Conservation (phyloP, 306 rosid species). For the Herpetospermum pedunculosum region DNA sequence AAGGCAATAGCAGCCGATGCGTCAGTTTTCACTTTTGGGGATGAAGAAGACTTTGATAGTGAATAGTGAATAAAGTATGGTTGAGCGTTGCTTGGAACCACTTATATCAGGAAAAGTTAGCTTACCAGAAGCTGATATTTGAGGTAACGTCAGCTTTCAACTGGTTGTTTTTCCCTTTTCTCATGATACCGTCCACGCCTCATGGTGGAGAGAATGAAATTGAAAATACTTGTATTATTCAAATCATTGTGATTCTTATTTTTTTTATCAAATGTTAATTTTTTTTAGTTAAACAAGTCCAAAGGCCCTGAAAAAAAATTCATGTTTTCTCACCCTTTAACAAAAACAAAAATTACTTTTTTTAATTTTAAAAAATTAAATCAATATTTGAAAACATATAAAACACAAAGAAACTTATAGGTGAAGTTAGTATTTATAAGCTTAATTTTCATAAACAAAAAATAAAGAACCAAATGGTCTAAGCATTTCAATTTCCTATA, state of each 20-base stretch:
- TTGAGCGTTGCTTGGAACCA: background rate
- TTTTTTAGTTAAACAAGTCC: too few species aligned
- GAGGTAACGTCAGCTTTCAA: background rate
- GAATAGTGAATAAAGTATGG: slow-evolving; percentile 58
- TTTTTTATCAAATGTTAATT: background rate
- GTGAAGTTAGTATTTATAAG: too few species aligned
- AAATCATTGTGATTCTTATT: background rate
- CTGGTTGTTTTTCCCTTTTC: background rate
- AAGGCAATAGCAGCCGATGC: slow-evolving; percentile 97
- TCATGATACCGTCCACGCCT: background rate
- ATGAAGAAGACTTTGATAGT: slow-evolving; percentile 84
- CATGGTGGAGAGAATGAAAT: background rate
- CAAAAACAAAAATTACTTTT: too few species aligned
- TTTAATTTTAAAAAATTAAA: too few species aligned
- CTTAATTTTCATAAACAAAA: too few species aligned
- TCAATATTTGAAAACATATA: too few species aligned
- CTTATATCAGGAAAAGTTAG: background rate
- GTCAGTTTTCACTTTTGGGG: slow-evolving; percentile 84
- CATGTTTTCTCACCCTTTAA: too few species aligned
- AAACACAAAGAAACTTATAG: too few species aligned
- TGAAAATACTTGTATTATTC: background rate
- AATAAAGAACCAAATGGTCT: too few species aligned
- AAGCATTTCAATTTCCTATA: too few species aligned
- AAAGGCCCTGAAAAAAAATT: too few species aligned
- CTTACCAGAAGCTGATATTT: background rate